Base-by-base conservation (phyloP, 75 land plant species). In the Gnetum montanum region DNA sequence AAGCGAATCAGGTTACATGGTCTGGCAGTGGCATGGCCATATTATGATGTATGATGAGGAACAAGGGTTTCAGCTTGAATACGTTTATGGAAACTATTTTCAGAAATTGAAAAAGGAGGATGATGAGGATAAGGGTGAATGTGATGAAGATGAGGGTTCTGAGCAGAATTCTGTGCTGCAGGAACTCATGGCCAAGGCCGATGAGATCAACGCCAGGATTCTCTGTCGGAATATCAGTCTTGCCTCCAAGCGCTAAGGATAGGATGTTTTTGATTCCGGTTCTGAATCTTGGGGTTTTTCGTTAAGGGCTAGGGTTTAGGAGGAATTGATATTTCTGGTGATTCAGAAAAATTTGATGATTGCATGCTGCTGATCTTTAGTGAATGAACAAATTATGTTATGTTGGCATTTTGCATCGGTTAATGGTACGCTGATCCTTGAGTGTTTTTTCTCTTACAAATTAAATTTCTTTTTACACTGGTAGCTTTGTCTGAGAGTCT, bases 1-100 rank as follows among this genome's bases (percentile, higher is more conserved):
- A 19, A 30, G 52, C 3, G 72, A 62, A 5, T 49, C 63, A 10
- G 63, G 62, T 6, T 72, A 62, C 26, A 71, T 65, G 6, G 58
- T 60, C 2, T 73, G 76, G 76, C 66, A 73, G 43, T 73, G 72
- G 72, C 72, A 73, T 28, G 75, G 72, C 27, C 76, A 73, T 50
- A 36, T 67, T n/a, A 59, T 68, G 46, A 18, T 73, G 4, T 73
- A 57, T 27, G 73, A 73, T n/a, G 66, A 68, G 22, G 61, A 54
- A n/a, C 52, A 68, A 15, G 64, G 71, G 8, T 73, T 61, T 18
- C 13, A 28, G 0, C 76, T 73, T 1, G 72, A 73, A 41, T 73
- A 73, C 44, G 33, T 68, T 18, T 73, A 73, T 40, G 76, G 66
- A 2, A 73, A 73, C 19, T 68, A 60, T 54, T 73, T 73, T 27